phyloP scores from a whole-genome alignment of 208 protist genomes.

The Herpetomonas samuelpessoai region DNA sequence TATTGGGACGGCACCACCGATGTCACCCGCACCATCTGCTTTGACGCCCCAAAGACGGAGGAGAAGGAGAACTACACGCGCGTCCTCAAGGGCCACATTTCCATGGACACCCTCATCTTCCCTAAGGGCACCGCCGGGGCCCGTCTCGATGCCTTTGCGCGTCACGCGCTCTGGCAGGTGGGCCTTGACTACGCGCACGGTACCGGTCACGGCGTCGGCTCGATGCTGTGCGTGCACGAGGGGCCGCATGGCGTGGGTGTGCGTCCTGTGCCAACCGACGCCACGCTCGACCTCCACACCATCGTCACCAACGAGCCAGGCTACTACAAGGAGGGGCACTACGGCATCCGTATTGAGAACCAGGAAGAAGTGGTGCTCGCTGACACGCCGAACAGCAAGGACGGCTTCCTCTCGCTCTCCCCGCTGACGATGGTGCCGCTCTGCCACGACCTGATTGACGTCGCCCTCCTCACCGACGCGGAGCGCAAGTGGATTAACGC shows the following conservation, averaged over 20 bases:
- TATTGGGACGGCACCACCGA: slow-evolving; percentile 97
- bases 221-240: slow-evolving; percentile 97
- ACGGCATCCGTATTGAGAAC: slow-evolving; percentile 99
- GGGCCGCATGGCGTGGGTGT: slow-evolving; percentile 83
- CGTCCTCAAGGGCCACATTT: slow-evolving; percentile 96
- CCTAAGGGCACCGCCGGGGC: slow-evolving; percentile 78
- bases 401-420: slow-evolving; percentile 73
- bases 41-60: slow-evolving; percentile 46
- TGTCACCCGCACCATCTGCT: slow-evolving; percentile 95
- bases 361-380: slow-evolving; percentile 86
- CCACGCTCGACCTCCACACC: slow-evolving; percentile 48
- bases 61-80: slow-evolving; percentile 93
- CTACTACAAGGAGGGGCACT: slow-evolving; percentile 97
- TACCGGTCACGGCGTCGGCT: slow-evolving; percentile 97
- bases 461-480: slow-evolving; percentile 50
- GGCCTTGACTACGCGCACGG: slow-evolving; percentile 96
- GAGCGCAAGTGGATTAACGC: slow-evolving; percentile 75
- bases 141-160: slow-evolving; percentile 89
- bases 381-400: slow-evolving; percentile 44
- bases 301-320: slow-evolving; percentile 94
- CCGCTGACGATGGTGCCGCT: slow-evolving; percentile 90
- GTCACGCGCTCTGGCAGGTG: slow-evolving; percentile 87
- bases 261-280: slow-evolving; percentile 43
- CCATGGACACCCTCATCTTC: slow-evolving; percentile 81
- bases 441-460: slow-evolving; percentile 89